A percentile compares a stretch with the other conserved stretches of the same genome.
These are phyloP conservation scores for Candida nanaspora DNA, from an alignment of 805 yeast species.

Conservation along the genomic window DNA sequence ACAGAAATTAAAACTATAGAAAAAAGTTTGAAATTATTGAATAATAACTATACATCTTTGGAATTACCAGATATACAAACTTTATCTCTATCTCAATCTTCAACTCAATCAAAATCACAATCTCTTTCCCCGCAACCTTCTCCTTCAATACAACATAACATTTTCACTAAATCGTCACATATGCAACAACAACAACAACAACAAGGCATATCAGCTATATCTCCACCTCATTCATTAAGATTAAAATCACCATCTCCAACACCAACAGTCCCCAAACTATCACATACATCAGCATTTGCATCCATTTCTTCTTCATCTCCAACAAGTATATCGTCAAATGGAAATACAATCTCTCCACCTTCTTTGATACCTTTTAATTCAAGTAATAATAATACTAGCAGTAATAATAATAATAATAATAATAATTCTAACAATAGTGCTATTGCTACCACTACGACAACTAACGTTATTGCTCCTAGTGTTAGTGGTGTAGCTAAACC, in stretches of 20 bases:
- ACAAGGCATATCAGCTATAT: neutral
- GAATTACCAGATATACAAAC: neutral
- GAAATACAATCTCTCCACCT: neutral
- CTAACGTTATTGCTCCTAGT: neutral
- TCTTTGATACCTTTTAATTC: neutral
- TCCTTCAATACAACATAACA: too few species aligned
- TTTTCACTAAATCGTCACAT: too few species aligned
- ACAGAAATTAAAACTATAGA: neutral
- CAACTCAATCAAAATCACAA: neutral
- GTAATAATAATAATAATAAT: too few species aligned
- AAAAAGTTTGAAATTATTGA: neutral
- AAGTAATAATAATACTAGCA: too few species aligned
- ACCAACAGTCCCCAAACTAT: neutral
- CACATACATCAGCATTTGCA: constrained; percentile 1
- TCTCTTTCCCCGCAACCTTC: neutral
- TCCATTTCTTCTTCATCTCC: constrained; percentile 1
- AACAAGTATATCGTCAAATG: constrained; percentile 2
- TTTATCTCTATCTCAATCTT: neutral
- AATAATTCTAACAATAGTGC: too few species aligned
- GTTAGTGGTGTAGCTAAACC: neutral
- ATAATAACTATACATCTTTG: neutral
- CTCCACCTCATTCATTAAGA: neutral
- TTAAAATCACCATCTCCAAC: constrained; percentile 1
- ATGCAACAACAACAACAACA: too few species aligned
- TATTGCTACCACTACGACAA: neutral